Percentiles rank a stretch among this genome's conserved stretches.
These are phyloP conservation scores for Trichoderma koningii DNA, from an alignment of 2,329 filamentous ascomycete species.

Conservation along the genomic window DNA sequence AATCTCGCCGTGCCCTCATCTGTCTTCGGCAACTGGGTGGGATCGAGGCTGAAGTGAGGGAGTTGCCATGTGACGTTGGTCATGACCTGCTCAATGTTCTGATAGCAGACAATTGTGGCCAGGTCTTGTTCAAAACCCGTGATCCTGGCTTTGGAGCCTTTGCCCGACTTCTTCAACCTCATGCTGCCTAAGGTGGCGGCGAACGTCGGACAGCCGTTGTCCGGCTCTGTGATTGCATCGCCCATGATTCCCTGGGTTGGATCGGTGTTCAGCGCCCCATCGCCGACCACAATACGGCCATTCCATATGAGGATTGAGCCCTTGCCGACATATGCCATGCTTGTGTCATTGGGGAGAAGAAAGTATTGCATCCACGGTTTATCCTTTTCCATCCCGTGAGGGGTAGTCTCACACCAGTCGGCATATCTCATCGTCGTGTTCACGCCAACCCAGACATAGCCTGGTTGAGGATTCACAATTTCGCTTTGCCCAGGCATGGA, in stretches of 20 bases:
- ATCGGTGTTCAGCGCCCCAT: constrained; percentile 8
- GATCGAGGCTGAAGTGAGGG: constrained; percentile 3
- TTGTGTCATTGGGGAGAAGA: constrained; percentile 17
- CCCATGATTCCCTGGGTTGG: neutral
- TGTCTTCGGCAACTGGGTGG: neutral
- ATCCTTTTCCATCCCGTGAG: neutral
- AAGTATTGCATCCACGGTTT: constrained; percentile 23
- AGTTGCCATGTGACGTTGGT: constrained; percentile 15
- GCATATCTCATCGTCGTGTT: constrained; percentile 12
- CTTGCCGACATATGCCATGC: constrained; percentile 16
- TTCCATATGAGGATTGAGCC: neutral
- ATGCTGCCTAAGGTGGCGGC: constrained; percentile 7
- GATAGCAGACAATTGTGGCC: constrained; percentile 18
- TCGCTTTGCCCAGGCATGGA: constrained; percentile 3
- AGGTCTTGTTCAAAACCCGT: constrained; percentile 16
- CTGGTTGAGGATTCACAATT: neutral
- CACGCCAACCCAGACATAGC: constrained; percentile 13
- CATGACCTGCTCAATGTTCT: constrained; percentile 19
- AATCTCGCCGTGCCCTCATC: neutral
- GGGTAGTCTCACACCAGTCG: constrained; percentile 12
- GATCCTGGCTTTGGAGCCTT: neutral
- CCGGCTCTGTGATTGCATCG: neutral
- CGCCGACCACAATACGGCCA: neutral
- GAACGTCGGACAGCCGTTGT: constrained; percentile 21
- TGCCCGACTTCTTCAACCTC: constrained; percentile 10